Evolutionary conservation across 2,329 filamentous ascomycete genomes (phyloP), one percentile per base, ranked within the genome.

Genomic region (Sphaerulina populicola): DNA sequence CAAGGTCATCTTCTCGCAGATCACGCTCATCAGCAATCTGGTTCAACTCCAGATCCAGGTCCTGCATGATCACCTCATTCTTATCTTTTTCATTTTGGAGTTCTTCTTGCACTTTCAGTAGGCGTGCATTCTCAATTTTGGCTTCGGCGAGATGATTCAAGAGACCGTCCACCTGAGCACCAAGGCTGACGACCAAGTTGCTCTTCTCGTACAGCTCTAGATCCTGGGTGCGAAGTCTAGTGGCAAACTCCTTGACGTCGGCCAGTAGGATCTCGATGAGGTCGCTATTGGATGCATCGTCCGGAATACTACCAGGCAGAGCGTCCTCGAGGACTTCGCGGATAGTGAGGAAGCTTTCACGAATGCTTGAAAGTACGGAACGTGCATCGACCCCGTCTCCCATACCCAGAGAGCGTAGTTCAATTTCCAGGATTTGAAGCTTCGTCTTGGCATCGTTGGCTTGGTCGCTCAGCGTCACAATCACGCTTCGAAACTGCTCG

Each of bases 371-470:
- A 15, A 75, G 56, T 21, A 75, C 68, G 21, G 63, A 59, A 6
- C 60, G 61, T 12, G 64, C 58, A 12, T 68, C 67, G 1, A 62
- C 57, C 11, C 63, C 60, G 4, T 69, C 58, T 29, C 58, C 62
- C 53, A 74, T 69, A 23, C 71, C 67, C 14, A 75, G 66, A 29
- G 69, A 69, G 49, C 71, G 64, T 3, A 75, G 61, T 53, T 74
- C 71, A 18, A 75, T 68, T 8, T 67, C 63, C 11, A 74, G 59
- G 36, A 74, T 64, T 29, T 71, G 64, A 2, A 75, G 63, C 5
- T 67, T 63, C 4, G 69, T 65, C 53, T 69, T 67, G 4, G 69
- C 66, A 14, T 71, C 65, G 35, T 69, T 68, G 4, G 70, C 64
- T 49, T 71, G 62, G 10, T 62, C 60, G 42, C 60, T 65, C 42